Base-by-base conservation (phyloP, 768 basidiomycete genomes). In the Galerina sulciceps region DNA sequence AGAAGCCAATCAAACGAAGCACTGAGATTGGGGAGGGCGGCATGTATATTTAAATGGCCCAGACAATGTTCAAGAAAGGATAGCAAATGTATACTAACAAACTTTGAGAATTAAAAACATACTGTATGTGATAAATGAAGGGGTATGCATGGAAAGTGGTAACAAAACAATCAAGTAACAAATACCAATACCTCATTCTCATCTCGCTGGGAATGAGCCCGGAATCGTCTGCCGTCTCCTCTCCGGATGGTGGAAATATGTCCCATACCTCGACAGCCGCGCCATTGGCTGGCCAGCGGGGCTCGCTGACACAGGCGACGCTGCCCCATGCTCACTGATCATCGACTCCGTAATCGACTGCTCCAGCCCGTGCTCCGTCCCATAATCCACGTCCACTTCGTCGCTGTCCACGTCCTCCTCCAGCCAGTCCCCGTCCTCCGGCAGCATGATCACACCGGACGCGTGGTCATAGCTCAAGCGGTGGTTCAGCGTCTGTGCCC, bases 201-300 rank as follows among this genome's bases (percentile, higher is more conserved):
- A 55, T 31, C 59, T 48, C 11, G 36, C 60, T 37, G 82, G 83
- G 64, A 89, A 89, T 3, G 85, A 86, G 4, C 88, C 88, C 4
- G 88, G 88, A 57, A 88, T 77, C 0, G 72, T 67, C 61, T 81
- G 79, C 66, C 80, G 79, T 58, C 86, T 77, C 60, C 85, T 75
- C 67, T 94, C 93, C 0, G 93, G 93, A 71, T 93, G 93, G 70
- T 93, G 93, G 64, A 89, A 94, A 66, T 93, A 93, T 23, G 90
- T 93, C 35, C 85, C 83, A 70, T 91, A 89, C 26, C 90, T 77
- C 61, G 84, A 86, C 55, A 76, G 70, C 57, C 79, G 68, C 15
- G 80, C 75, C n/a, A 79, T 75, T 6, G 76, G 70, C 45, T 60
- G 56, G 26, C 50, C 56, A 20, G 40, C 43, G 22, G 42, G 50